Conservation (phyloP, 2,329 filamentous ascomycete genomes). For the Westerdykella ornata region DNA sequence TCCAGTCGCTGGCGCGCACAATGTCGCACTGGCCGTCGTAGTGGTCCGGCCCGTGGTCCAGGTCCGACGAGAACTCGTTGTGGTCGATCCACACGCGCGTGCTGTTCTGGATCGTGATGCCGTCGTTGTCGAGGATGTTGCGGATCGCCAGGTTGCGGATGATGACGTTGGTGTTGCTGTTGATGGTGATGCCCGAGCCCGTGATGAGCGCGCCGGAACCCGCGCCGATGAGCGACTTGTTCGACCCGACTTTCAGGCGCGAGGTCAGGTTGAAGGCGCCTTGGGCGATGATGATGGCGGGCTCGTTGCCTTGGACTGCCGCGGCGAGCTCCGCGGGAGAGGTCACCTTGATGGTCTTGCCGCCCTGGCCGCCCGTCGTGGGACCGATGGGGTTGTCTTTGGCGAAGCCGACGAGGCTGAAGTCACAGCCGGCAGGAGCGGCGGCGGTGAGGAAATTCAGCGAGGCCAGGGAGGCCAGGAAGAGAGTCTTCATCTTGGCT, state of each 20-base stretch:
- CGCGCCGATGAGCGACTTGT: slow-evolving; percentile 39
- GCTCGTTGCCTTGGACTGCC: slow-evolving; percentile 21
- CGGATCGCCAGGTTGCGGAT: slow-evolving; percentile 56
- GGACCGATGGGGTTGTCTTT: slow-evolving; percentile 31
- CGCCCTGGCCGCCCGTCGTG: slow-evolving; percentile 27
- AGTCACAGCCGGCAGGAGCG: slow-evolving; percentile 9
- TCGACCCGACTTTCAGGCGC: slow-evolving; percentile 42
- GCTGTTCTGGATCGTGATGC: slow-evolving; percentile 53
- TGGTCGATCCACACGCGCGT: slow-evolving; percentile 60
- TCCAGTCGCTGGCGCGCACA: slow-evolving; percentile 56
- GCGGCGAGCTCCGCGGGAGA: slow-evolving; percentile 22
- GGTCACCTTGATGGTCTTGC: slow-evolving; percentile 25
- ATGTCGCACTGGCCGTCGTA: slow-evolving; percentile 62
- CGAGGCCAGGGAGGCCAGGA: too few species aligned
- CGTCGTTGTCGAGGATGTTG: slow-evolving; percentile 53
- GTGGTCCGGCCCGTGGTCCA: slow-evolving; percentile 56
- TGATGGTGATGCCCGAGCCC: slow-evolving; percentile 50
- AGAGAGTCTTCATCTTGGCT: too few species aligned
- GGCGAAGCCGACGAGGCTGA: slow-evolving; percentile 26
- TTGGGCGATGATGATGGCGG: slow-evolving; percentile 40
- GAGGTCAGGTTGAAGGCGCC: slow-evolving; percentile 40
- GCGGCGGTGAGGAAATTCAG: too few species aligned
- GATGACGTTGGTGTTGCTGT: slow-evolving; percentile 53
- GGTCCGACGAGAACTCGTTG: slow-evolving; percentile 57
- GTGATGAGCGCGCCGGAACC: slow-evolving; percentile 37